These are phyloP conservation scores for Globisporangium iwayamae DNA, from an alignment of 352 stramenopile genomes.

Conservation along the genomic window DNA sequence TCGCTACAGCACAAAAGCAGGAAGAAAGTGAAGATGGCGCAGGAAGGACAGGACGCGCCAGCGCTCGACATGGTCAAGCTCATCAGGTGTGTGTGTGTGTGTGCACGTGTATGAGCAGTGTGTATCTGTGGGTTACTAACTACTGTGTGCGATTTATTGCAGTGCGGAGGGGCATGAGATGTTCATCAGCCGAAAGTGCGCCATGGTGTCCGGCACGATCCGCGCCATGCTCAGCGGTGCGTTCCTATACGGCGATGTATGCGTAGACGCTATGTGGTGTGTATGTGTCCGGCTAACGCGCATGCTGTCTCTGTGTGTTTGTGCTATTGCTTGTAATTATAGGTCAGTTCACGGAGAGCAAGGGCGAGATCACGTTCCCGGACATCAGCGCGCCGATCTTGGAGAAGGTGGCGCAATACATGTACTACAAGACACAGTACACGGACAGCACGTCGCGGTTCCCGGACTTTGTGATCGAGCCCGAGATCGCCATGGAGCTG, in stretches of 20 bases:
- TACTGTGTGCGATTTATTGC: not conserved
- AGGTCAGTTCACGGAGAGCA: constrained; percentile 91
- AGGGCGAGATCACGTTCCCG: constrained; percentile 96
- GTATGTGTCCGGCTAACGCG: not conserved
- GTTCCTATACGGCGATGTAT: constrained; percentile 24
- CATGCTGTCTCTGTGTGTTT: not conserved
- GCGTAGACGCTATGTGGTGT: not conserved
- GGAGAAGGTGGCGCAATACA: constrained; percentile 97
- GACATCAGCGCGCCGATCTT: constrained; percentile 95
- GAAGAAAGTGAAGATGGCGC: constrained; percentile 33
- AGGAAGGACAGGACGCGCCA: constrained; percentile 38
- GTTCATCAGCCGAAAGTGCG: constrained; percentile 92
- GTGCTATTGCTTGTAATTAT: not conserved
- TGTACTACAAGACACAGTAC: constrained; percentile 98
- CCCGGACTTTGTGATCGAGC: constrained; percentile 98
- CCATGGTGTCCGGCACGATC: constrained; percentile 95
- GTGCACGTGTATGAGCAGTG: constrained; percentile 4
- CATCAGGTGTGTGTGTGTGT: constrained; percentile 37
- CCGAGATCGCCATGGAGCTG: constrained; percentile 96
- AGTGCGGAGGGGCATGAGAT: constrained; percentile 95
- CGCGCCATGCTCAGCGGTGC: constrained; percentile 94
- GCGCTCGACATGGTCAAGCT: constrained; percentile 78
- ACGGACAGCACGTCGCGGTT: constrained; percentile 92
- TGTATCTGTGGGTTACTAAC: constrained; percentile 1
- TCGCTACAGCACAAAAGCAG: constrained; percentile 1